Evolutionary conservation across 2,329 filamentous ascomycete species (phyloP), one percentile per base, ranked within the genome.

Genomic region (Microcyclospora pomicola): DNA sequence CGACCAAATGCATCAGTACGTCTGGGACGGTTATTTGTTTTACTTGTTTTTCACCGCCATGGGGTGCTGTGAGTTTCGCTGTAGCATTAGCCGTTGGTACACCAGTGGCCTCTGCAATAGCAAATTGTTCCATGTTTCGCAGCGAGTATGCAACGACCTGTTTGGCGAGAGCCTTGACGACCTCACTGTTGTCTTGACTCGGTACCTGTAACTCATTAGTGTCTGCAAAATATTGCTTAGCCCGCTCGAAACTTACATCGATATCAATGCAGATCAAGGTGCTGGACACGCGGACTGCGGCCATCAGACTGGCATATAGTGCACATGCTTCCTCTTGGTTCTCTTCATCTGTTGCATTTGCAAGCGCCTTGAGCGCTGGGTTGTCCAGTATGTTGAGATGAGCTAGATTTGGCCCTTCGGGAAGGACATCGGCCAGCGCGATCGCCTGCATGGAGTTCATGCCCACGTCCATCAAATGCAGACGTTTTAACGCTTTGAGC

Each of bases 101-200:
- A 13, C 53, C 53, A 44, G 63, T 63, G 41, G 75, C 70, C 39
- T 80, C 77, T 9, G 72, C 69, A 41, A 85, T 75, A 9, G 83
- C 77, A 12, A 81, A 73, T 9, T 73, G 74, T 57, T 94, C 85
- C 67, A 98, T 80, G 51, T 98, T 98, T 40, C 82, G 77, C 44
- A 98, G 69, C 45, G 83, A 94, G 59, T 95, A 95, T 0, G 85
- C 88, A 32, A 95, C 80, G n/a, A 94, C 82, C 58, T 94, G 87
- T 53, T 88, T 92, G 1, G 86, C 87, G 49, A 95, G 70, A 2
- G 86, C 87, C 59, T 86, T 92, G 51, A 95, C 82, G 15, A 95
- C 75, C 56, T 95, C 91, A 38, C 82, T 84, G n/a, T 81, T 82
- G 39, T 84, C 77, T 15, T 77, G 69, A 27, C 72, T 77, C 1